A percentile compares a stretch with the other conserved stretches of the same genome.
phyloP scores from a whole-genome alignment of 129 eudicot species.

The Flaveria ramosissima region DNA sequence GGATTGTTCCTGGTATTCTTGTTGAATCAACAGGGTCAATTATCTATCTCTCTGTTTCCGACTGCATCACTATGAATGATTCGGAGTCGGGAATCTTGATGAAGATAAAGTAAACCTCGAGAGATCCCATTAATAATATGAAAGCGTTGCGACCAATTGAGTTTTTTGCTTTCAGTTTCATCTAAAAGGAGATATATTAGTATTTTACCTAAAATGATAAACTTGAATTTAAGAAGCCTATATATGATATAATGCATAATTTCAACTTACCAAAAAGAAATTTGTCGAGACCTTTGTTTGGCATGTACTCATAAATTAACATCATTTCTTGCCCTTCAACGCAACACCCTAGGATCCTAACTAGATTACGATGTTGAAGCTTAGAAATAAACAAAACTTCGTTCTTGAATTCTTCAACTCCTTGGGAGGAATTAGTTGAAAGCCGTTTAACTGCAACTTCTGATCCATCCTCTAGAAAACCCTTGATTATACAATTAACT shows the following conservation, averaged over 20 bases:
- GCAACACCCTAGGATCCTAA: not conserved
- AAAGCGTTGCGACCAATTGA: not conserved
- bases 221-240: too few species aligned
- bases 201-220: too few species aligned
- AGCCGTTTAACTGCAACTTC: not conserved
- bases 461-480: not conserved
- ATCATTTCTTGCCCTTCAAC: not conserved
- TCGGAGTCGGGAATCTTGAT: not conserved
- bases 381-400: not conserved
- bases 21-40: too few species aligned
- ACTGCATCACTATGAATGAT: too few species aligned
- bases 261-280: not conserved
- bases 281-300: not conserved
- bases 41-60: too few species aligned
- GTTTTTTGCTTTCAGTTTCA: not conserved
- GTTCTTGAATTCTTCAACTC: not conserved
- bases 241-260: not conserved
- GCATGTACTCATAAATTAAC: not conserved
- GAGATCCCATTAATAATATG: not conserved
- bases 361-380: not conserved
- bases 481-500: not conserved
- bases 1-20: too few species aligned
- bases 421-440: not conserved
- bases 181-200: not conserved
- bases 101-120: not conserved